These are phyloP conservation scores for Talaromyces sp. DNA, from an alignment of 2,329 filamentous ascomycete genomes.

Conservation along the genomic window DNA sequence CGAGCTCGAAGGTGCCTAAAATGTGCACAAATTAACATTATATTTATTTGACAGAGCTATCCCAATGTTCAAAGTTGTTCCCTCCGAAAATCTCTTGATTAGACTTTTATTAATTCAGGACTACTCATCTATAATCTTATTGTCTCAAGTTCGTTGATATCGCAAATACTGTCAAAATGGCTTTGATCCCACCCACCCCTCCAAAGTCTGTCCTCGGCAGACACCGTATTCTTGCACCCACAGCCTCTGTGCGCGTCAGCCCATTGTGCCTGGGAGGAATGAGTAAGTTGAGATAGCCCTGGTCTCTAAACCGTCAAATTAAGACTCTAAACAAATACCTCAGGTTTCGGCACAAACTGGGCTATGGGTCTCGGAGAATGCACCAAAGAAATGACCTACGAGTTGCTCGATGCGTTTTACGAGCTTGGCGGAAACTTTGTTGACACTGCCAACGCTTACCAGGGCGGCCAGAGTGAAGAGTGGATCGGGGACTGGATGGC, in stretches of 20 bases:
- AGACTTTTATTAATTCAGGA: neutral
- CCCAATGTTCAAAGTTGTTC: neutral
- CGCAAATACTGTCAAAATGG: neutral
- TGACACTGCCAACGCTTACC: conserved; percentile 51
- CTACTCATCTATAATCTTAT: neutral
- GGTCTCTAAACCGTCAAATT: too few relatives aligned
- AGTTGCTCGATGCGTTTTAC: conserved; percentile 48
- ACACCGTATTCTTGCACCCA: conserved; percentile 11
- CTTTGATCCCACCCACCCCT: neutral
- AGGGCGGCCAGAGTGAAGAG: conserved; percentile 45
- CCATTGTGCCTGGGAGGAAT: conserved; percentile 12
- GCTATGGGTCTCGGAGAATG: conserved; percentile 39
- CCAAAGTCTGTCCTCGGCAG: conserved; percentile 9
- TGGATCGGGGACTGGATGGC: conserved; percentile 54
- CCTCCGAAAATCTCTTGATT: neutral
- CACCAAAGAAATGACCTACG: conserved; percentile 44
- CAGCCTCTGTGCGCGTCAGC: conserved; percentile 10
- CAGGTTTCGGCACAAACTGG: conserved; percentile 24
- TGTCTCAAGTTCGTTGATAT: neutral
- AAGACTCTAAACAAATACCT: neutral
- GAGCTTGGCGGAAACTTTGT: conserved; percentile 52
- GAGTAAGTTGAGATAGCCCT: too few relatives aligned
- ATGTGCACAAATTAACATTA: neutral
- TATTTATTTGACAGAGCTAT: neutral
- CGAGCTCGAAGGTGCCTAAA: too few relatives aligned